Conservation (phyloP, 495 filamentous ascomycete genomes). For the Halenospora varia region DNA sequence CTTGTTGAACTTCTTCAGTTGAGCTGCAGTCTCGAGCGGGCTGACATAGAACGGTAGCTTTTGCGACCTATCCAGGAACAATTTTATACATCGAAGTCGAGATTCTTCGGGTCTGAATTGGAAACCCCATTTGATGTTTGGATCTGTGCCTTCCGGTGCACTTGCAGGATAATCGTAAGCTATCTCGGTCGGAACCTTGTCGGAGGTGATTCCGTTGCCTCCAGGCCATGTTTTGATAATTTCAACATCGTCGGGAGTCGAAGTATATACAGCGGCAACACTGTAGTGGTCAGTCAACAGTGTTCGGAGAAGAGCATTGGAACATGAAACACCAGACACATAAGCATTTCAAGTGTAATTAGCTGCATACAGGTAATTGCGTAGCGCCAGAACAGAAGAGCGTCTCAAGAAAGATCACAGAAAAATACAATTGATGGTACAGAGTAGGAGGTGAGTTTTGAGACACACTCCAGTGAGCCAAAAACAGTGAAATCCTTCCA, state of each 20-base stretch:
- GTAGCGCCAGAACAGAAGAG: too few relatives aligned
- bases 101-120: slow-evolving; percentile 72
- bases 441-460: too few relatives aligned
- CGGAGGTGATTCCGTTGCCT: slow-evolving; percentile 66
- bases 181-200: slow-evolving; percentile 64
- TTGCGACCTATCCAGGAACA: slow-evolving; percentile 74
- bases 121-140: slow-evolving; percentile 66
- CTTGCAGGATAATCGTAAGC: slow-evolving; percentile 44
- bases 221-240: slow-evolving; percentile 82
- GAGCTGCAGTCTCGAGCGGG: slow-evolving; percentile 67
- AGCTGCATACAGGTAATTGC: too few relatives aligned
- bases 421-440: too few relatives aligned
- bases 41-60: slow-evolving; percentile 74
- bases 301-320: too few relatives aligned
- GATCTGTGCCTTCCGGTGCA: slow-evolving; percentile 29
- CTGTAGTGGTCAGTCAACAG: slow-evolving; percentile 30
- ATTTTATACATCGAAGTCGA: slow-evolving; percentile 72
- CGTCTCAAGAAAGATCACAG: too few relatives aligned
- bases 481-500: neutral
- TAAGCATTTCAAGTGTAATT: too few relatives aligned
- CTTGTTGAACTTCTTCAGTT: slow-evolving; percentile 61
- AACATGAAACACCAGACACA: too few relatives aligned
- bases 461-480: neutral
- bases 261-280: slow-evolving; percentile 71
- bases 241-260: slow-evolving; percentile 71